Conservation (phyloP, 805 yeast genomes). For the Ogataea neopini region DNA sequence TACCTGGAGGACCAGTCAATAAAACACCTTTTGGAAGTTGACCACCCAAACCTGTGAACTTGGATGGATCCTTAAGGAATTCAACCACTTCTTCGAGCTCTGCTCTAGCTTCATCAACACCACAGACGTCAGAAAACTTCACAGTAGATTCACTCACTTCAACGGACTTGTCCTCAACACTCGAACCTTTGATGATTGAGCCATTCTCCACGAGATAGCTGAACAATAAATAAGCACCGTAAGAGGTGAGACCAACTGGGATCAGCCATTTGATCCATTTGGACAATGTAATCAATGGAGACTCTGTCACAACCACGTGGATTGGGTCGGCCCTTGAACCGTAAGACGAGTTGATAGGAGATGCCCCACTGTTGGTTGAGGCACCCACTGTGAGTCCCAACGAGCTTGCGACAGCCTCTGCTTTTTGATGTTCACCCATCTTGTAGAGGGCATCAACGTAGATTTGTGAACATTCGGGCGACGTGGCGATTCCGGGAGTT, state of each 20-base stretch:
- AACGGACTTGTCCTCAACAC: slow-evolving; percentile 25
- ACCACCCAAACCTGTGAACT: slow-evolving; percentile 96
- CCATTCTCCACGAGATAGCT: slow-evolving; percentile 81
- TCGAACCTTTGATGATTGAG: slow-evolving; percentile 48
- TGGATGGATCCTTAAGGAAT: slow-evolving; percentile 92
- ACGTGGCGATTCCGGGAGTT: slow-evolving; percentile 87
- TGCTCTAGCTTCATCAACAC: slow-evolving; percentile 97
- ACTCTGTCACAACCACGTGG: slow-evolving; percentile 90
- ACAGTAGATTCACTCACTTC: slow-evolving; percentile 48
- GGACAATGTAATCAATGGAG: slow-evolving; percentile 72
- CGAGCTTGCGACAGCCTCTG: slow-evolving; percentile 61
- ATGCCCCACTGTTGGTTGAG: slow-evolving; percentile 26
- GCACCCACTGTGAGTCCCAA: slow-evolving; percentile 37
- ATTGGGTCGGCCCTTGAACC: slow-evolving; percentile 83
- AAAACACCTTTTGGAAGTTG: slow-evolving; percentile 96
- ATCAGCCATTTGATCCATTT: slow-evolving; percentile 89
- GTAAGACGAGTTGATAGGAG: slow-evolving; percentile 20
- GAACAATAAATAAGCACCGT: slow-evolving; percentile 78
- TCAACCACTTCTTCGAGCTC: slow-evolving; percentile 98
- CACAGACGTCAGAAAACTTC: slow-evolving; percentile 89
- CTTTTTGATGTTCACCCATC: slow-evolving; percentile 76
- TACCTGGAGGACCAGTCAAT: slow-evolving; percentile 98
- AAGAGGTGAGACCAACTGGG: slow-evolving; percentile 76
- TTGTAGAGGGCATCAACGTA: slow-evolving; percentile 81
- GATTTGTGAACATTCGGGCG: slow-evolving; percentile 73